Base-by-base conservation (phyloP, 257 asterid genomes). In the Przewalskia tangutica region DNA sequence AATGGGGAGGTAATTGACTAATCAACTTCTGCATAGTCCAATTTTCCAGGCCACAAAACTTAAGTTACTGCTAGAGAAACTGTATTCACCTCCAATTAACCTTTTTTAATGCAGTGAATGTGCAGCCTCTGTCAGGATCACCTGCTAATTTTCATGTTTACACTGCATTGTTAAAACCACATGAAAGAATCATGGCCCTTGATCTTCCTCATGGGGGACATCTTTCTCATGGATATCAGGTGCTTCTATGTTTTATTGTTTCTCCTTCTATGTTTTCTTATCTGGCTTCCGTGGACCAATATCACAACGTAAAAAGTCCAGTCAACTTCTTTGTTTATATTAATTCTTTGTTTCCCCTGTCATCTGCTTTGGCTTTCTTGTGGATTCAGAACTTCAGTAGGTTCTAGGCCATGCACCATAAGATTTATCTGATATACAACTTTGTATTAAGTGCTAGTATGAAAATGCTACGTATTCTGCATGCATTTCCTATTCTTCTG, bases 131-230 rank as follows among this genome's bases (percentile, higher is more conserved):
- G 58, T 95, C 98, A 81, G 98, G 98, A 67, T 93, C 98, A 77
- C 98, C 98, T 82, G 89, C 98, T 79, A 93, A 95, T 84, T 95
- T 95, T 87, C 98, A 95, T 89, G 98, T 92, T 81, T 95, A 95
- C 81, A 93, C 98, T 56, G 98, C 98, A 71, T 86, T 95, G 54
- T 84, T 95, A 20, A 95, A 90, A 88, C 98, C 98, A 82, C 98
- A 95, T 85, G 98, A 95, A 84, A 93, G 97, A 86, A 95, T 93
- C 67, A 95, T 95, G 98, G 98, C 98, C 23, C 98, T 95, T 86
- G 98, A 95, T 92, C 98, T 95, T 85, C 98, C 98, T 80, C 98
- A 95, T 8, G 98, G 98, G 82, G 98, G 98, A 44, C 98, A 95
- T 89, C 88, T 95, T 83, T 95, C 98, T 50, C 98, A 95, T 86